A percentile compares a stretch with the other conserved stretches of the same genome.
Conservation (phyloP, 148 eudicot genomes). For the Cornus kousa region DNA sequence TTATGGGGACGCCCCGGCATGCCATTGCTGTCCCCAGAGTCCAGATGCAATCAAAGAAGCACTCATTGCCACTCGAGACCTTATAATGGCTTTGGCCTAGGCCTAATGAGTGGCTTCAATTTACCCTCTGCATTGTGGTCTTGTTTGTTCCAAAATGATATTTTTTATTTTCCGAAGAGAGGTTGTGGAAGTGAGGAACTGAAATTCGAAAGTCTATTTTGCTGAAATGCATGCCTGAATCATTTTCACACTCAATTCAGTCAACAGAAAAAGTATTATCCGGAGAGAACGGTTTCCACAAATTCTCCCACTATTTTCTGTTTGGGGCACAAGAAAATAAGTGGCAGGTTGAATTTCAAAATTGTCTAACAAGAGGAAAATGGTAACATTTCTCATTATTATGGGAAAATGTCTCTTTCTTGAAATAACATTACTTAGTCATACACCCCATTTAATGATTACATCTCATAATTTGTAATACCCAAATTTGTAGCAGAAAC, state of each 20-base stretch:
- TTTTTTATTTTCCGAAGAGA: neutral
- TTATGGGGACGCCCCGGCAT: neutral
- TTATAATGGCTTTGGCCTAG: neutral
- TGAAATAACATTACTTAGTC: neutral
- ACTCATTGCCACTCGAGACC: conserved; percentile 3
- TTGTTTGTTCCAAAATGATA: neutral
- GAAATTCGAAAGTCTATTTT: neutral
- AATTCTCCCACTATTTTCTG: neutral
- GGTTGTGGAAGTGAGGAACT: neutral
- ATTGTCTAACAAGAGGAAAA: neutral
- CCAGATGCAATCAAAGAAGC: neutral
- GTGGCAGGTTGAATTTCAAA: neutral
- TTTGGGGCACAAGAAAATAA: neutral
- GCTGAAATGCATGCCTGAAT: neutral
- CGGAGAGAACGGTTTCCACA: neutral
- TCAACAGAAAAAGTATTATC: neutral
- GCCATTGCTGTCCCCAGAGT: neutral
- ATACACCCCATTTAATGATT: neutral
- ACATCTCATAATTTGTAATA: neutral
- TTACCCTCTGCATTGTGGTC: neutral
- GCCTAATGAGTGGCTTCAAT: neutral
- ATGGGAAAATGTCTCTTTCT: neutral
- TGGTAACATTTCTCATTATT: too few species aligned
- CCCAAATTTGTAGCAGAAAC: neutral
- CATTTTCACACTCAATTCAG: neutral